Base-by-base conservation (phyloP, 2,329 filamentous ascomycete species). In the Cladosporium halotolerans region DNA sequence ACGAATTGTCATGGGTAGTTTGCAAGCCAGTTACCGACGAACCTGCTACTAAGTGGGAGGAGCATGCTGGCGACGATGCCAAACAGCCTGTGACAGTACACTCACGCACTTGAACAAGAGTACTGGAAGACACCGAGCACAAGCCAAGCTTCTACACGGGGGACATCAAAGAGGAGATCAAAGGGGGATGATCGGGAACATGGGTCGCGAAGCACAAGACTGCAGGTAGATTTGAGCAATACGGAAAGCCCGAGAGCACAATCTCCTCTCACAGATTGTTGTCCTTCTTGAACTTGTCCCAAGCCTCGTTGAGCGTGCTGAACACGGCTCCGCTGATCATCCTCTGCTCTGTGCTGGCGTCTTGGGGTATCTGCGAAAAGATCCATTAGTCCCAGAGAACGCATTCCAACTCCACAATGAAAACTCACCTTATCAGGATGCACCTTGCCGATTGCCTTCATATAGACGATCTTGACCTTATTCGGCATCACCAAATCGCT, bases 361-460 rank as follows among this genome's bases (percentile, higher is more conserved):
- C 73, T 56, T 80, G 81, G 4, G 82, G 72, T 48, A 85, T 81
- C 82, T 82, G 54, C 28, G n/a, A 28, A n/a, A 6, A 31, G 3
- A 2, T 10, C 49, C 9, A 54, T 31, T 14, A 28, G 34, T 28
- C 23, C 5, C 23, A 28, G 5, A 4, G 1, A 28, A 28, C 7
- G 23, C 5, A 33, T 16, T 46, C 10, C 28, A 16, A 10, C 3
- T 9, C 1, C 8, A 3, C 18, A 18, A 34, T 40, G 11, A n/a
- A 6, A 55, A 55, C 82, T 72, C 78, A 96, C 93, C 86, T 99
- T 99, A 71, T 99, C 93, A 56, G 93, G 93, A 78, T 99, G 93
- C 62, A 93, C 93, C 78, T 96, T 97, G 9, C 86, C 89, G 79
- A 99, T 97, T 5, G 92, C 93, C 80, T 96, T 96, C 93, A 99